Evolutionary conservation across 805 yeast species (phyloP), one percentile per base, ranked within the genome.

Genomic region (Saturnispora kantuleensis): DNA sequence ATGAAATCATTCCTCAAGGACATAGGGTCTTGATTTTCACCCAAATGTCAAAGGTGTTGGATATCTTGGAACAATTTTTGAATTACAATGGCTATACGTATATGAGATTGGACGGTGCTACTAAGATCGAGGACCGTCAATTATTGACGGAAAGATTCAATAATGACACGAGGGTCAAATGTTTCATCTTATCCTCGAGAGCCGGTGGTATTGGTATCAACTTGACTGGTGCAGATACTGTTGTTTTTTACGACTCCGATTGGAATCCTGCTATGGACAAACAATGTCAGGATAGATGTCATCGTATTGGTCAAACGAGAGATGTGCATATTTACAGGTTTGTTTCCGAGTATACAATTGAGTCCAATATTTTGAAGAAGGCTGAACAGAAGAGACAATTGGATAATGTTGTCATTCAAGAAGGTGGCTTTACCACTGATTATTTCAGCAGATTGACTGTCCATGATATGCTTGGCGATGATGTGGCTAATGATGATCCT

Each of bases 191-290:
- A 44, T 87, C 96, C 3, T 87, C 97, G 2, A 77, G 99, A 64
- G 93, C 98, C 2, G 99, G 99, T 62, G 99, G 99, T 32, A 71
- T 94, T 53, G 99, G 99, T 60, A 93, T 93, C 61, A 93, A 93
- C 58, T 67, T 93, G 52, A 93, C 98, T 0, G 99, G 97, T 58
- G 99, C 99, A 0, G 99, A 93, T 58, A 93, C 98, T 0, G 99
- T 93, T 37, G 87, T 93, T 7, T 94, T 93, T 65, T 93, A 94
- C 62, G 99, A 93, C 64, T 87, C 96, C 2, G 98, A 90, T 64
- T 90, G 98, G 98, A 93, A 93, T 59, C 99, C 99, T 2, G 95
- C 97, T 1, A 93, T 93, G 97, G 99, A 93, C 62, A 87, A 88
- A 59, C 99, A 93, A 65, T 93, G 98, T 66, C 98, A 93, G 64